phyloP scores from a whole-genome alignment of 2,329 filamentous ascomycete species.

The Arthroderma sp. region DNA sequence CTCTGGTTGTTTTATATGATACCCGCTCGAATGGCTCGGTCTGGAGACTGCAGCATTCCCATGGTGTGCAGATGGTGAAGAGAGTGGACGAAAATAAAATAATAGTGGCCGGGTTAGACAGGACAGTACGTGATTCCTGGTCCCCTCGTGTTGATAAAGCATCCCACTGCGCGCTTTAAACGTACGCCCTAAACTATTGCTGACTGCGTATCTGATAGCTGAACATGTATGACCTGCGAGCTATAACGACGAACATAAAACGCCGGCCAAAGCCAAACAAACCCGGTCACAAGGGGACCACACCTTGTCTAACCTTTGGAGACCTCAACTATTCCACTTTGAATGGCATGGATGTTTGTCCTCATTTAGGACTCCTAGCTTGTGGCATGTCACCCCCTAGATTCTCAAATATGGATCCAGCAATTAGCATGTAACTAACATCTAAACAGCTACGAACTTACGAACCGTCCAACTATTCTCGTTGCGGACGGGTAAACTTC shows the following conservation, averaged over 20 bases:
- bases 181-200: neutral
- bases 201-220: constrained; percentile 16
- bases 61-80: constrained; percentile 22
- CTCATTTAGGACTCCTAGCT: constrained; percentile 26
- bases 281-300: constrained; percentile 18
- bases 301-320: constrained; percentile 24
- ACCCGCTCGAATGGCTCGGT: constrained; percentile 21
- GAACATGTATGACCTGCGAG: constrained; percentile 31
- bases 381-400: constrained; percentile 18
- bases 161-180: no score
- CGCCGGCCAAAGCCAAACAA: constrained; percentile 17
- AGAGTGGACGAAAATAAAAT: constrained; percentile 24
- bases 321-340: constrained; percentile 18
- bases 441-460: constrained; percentile 19
- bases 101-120: constrained; percentile 15
- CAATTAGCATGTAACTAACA: constrained; percentile 2
- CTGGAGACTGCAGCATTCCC: constrained; percentile 22
- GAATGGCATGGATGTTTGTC: constrained; percentile 24
- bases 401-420: neutral
- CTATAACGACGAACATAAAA: constrained; percentile 17
- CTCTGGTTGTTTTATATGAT: constrained; percentile 23
- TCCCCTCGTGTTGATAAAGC: neutral
- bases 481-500: constrained; percentile 21
- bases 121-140: constrained; percentile 3
- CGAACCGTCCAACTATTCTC: constrained; percentile 26